These are phyloP conservation scores for Stemphylium vesicarium DNA, from an alignment of 2,329 filamentous ascomycete genomes.

Conservation along the genomic window DNA sequence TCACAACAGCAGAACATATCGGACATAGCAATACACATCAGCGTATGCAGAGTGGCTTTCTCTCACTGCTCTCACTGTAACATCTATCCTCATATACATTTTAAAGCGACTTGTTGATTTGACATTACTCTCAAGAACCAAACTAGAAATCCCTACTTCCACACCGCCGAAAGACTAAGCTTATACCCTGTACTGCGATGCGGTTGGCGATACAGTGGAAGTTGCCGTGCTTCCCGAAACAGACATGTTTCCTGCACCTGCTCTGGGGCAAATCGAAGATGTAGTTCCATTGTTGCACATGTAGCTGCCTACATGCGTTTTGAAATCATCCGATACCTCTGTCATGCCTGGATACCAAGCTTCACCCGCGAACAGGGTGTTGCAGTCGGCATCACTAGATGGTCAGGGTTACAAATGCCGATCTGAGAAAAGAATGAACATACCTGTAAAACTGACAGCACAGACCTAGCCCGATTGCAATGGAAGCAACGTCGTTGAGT, in stretches of 20 bases:
- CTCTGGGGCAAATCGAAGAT: slow-evolving; percentile 7
- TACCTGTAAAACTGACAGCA: slow-evolving; percentile 14
- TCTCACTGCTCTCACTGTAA: too few relatives aligned
- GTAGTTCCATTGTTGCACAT: slow-evolving; percentile 14
- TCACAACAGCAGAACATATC: too few relatives aligned
- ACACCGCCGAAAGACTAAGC: not conserved
- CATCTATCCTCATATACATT: too few relatives aligned
- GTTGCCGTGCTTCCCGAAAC: not conserved
- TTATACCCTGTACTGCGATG: not conserved
- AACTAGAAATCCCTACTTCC: not conserved
- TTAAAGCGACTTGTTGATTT: not conserved
- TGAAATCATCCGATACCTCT: slow-evolving; percentile 5
- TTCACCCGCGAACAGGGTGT: not conserved
- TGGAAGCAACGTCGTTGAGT: slow-evolving; percentile 12
- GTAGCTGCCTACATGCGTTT: slow-evolving; percentile 13
- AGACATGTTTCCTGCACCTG: not conserved
- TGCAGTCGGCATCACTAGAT: slow-evolving; percentile 9
- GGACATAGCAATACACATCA: too few relatives aligned
- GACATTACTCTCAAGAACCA: not conserved
- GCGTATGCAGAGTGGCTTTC: too few relatives aligned
- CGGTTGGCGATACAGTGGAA: too few relatives aligned
- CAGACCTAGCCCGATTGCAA: slow-evolving; percentile 6
- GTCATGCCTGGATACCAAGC: slow-evolving; percentile 8
- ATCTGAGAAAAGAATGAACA: not conserved
- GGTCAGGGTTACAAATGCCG: not conserved